Evolutionary conservation across 225 moss, liverwort and hornwort species (phyloP).

Genomic region (Thuidium tamariscinum): DNA sequence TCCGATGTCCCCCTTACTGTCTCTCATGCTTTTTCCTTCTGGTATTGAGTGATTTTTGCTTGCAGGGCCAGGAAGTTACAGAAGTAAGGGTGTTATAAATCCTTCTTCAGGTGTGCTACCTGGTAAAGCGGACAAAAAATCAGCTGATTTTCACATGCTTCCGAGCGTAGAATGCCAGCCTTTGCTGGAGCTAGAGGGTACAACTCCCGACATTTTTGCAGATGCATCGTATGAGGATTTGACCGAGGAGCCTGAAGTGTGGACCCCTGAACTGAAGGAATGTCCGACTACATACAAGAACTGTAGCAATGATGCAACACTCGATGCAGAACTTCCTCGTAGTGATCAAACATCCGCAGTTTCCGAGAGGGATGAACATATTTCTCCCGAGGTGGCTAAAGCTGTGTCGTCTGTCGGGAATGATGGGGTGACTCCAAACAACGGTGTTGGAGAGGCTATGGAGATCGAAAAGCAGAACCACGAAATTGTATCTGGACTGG

Average conservation of each 20-base stretch:
- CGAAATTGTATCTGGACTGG: conserved; percentile 3
- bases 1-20: not conserved
- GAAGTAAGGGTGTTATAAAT: conserved; percentile 13
- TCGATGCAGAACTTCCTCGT: conserved; percentile 25
- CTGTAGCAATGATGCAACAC: conserved; percentile 22
- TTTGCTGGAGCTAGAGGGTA: conserved; percentile 28
- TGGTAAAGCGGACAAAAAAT: conserved; percentile 49
- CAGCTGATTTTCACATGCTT: conserved; percentile 64
- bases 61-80: conserved; percentile 27
- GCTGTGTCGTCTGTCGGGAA: conserved; percentile 1
- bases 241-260: conserved; percentile 40
- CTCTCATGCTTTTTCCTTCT: not conserved
- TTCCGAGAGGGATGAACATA: conserved; percentile 6
- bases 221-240: conserved; percentile 25
- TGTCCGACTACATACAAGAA: conserved; percentile 28
- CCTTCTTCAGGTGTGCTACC: conserved; percentile 24
- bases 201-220: conserved; percentile 22
- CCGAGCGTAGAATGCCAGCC: conserved; percentile 29
- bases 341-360: conserved; percentile 26
- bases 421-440: not conserved
- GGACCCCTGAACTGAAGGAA: conserved; percentile 37
- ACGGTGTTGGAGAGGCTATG: conserved; percentile 1
- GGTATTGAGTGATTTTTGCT: not conserved
- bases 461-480: conserved; percentile 11
- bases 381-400: conserved; percentile 7